phyloP scores from a whole-genome alignment of 2,329 filamentous ascomycete genomes.

The Hypoxylon sp. region DNA sequence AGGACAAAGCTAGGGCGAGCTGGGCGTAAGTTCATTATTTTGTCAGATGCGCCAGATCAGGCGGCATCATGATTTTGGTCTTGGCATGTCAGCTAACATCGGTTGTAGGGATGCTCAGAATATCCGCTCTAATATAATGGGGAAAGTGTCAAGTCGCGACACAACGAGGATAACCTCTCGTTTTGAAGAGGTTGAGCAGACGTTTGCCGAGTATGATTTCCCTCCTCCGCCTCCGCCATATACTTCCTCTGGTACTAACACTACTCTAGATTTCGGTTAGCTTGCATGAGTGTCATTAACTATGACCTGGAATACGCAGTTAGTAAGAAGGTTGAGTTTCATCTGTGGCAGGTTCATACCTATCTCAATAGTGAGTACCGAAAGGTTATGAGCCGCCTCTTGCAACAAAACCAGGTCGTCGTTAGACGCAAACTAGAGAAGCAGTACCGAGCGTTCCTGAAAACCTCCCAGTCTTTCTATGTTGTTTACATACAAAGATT shows the following conservation, averaged over 20 bases:
- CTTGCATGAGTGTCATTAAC: conserved; percentile 80
- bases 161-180: conserved; percentile 51
- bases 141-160: conserved; percentile 47
- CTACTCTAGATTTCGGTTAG: conserved; percentile 73
- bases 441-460: conserved; percentile 86
- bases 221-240: conserved; percentile 1
- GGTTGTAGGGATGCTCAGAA: conserved; percentile 49
- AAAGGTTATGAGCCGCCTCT: conserved; percentile 73
- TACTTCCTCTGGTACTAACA: conserved; percentile 38
- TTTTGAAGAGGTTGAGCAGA: conserved; percentile 53
- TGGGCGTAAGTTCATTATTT: conserved; percentile 50
- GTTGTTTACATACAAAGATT: conserved; percentile 85
- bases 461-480: conserved; percentile 90
- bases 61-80: conserved; percentile 3
- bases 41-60: conserved; percentile 24
- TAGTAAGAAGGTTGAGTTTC: conserved; percentile 74
- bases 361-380: conserved; percentile 85
- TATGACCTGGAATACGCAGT: conserved; percentile 77
- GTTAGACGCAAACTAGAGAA: conserved; percentile 84
- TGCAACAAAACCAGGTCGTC: conserved; percentile 67
- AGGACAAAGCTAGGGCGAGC: conserved; percentile 49
- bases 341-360: conserved; percentile 84
- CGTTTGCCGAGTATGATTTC: conserved; percentile 53
- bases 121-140: conserved; percentile 49
- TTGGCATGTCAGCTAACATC: conserved; percentile 35